phyloP scores from a whole-genome alignment of 371 early-diverging fungal genomes.

The Saksenaea oblongispora region DNA sequence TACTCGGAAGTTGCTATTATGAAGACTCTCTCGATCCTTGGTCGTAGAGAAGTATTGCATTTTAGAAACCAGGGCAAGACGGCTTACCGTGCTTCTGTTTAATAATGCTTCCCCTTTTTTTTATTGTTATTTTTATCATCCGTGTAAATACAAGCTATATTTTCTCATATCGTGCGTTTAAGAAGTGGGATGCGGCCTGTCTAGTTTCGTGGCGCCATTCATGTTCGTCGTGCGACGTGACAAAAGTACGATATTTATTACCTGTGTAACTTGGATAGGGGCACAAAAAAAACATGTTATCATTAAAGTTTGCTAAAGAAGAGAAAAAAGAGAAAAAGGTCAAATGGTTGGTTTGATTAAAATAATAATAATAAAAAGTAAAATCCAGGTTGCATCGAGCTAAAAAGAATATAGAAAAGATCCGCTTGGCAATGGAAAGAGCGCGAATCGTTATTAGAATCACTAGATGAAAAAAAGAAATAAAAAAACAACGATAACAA shows the following conservation, averaged over 20 bases:
- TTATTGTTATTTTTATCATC: background rate
- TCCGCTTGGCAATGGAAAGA: too few relatives aligned
- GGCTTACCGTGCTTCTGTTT: slow-evolving; percentile 31
- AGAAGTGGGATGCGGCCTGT: background rate
- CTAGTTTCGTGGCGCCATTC: background rate
- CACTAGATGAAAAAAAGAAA: background rate
- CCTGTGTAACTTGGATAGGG: background rate
- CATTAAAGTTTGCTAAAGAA: background rate
- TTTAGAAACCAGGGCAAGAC: slow-evolving; percentile 80
- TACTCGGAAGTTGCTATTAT: slow-evolving; percentile 73
- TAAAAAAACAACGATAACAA: background rate
- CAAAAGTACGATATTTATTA: slow-evolving; percentile 3
- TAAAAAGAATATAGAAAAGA: background rate
- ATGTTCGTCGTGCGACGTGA: background rate
- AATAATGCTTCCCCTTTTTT: background rate
- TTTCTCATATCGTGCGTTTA: background rate
- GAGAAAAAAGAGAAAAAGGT: background rate
- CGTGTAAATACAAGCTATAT: background rate
- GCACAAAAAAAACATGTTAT: slow-evolving; percentile 2
- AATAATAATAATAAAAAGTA: background rate
- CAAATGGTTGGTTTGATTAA: background rate
- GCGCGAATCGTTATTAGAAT: background rate
- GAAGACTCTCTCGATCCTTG: slow-evolving; percentile 78
- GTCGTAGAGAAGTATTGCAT: slow-evolving; percentile 84
- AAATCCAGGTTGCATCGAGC: background rate